Percentiles rank a stretch among this genome's conserved stretches.
phyloP scores from a whole-genome alignment of 2,329 filamentous ascomycete genomes.

The Cercospora janseana region DNA sequence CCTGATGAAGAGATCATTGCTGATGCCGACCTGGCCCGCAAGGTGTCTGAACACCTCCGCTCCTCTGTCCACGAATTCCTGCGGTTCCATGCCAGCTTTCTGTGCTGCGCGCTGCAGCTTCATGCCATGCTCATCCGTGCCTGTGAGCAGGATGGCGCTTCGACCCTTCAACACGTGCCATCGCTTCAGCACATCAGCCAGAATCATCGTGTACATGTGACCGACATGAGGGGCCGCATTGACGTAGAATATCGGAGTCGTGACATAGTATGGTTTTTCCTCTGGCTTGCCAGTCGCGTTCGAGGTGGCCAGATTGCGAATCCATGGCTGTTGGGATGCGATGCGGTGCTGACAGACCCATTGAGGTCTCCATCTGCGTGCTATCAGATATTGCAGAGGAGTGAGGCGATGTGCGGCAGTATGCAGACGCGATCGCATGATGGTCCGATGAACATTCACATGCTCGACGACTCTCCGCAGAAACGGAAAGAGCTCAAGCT shows the following conservation, averaged over 20 bases:
- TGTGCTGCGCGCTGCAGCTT: slow-evolving; percentile 89
- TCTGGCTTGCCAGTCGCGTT: slow-evolving; percentile 17
- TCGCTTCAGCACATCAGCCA: slow-evolving; percentile 87
- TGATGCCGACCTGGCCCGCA: slow-evolving; percentile 66
- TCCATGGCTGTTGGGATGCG: slow-evolving; percentile 18
- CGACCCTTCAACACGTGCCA: slow-evolving; percentile 78
- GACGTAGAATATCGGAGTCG: slow-evolving; percentile 97
- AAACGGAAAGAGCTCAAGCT: slow-evolving; percentile 14
- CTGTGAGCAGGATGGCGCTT: slow-evolving; percentile 74
- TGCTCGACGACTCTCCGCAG: slow-evolving; percentile 1
- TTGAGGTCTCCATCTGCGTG: slow-evolving; percentile 39
- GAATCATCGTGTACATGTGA: slow-evolving; percentile 88
- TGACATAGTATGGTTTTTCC: slow-evolving; percentile 86
- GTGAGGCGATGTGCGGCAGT: slow-evolving; percentile 24
- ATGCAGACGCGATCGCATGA: slow-evolving; percentile 14
- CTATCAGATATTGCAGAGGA: slow-evolving; percentile 36
- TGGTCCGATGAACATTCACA: neutral
- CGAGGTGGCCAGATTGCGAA: slow-evolving; percentile 21
- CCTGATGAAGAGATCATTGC: slow-evolving; percentile 83
- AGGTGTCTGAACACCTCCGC: slow-evolving; percentile 76
- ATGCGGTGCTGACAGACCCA: slow-evolving; percentile 34
- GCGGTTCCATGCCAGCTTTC: slow-evolving; percentile 67
- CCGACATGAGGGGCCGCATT: slow-evolving; percentile 95
- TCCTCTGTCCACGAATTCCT: slow-evolving; percentile 85
- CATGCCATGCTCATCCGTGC: slow-evolving; percentile 96